Evolutionary conservation across 1,284 basidiomycete genomes (phyloP), one percentile per base, ranked within the genome.

Genomic region (Rhodotorula sp.): DNA sequence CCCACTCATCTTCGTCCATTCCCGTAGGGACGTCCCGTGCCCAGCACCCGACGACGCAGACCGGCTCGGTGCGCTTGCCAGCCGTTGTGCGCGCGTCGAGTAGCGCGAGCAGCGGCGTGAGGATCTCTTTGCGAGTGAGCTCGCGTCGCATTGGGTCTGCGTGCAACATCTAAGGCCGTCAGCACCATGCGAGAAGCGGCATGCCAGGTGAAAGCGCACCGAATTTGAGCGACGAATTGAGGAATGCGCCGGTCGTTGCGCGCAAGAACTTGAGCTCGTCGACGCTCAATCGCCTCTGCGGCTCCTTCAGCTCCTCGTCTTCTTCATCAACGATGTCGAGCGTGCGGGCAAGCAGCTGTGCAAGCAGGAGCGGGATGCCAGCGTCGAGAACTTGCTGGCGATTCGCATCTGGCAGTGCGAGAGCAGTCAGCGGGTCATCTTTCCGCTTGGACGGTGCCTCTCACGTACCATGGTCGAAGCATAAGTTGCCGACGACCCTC

Each of bases 151-250:
- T 87, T 42, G 89, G 85, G 77, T 91, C 91, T 93, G 77, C 48
- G 48, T 13, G 21, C n/a, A n/a, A 25, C 4, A 14, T 14, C 21
- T 12, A 0, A 21, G 1, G 23, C 21, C 2, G n/a, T 8, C 7
- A 54, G 4, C 9, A 14, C 41, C 25, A 52, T 19, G 44, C 27
- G 64, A 66, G 50, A 50, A 46, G 55, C 60, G 45, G 59, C 25
- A 23, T 50, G 17, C 7, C 14, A 27, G 21, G 50, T 5, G 21
- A 7, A 45, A 42, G 80, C 86, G 64, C 73, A 91, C 91, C 88
- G 80, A 88, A 92, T 64, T 88, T 88, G 66, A 93, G 84, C 74
- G 89, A 89, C 27, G 89, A 87, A 78, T 94, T 94, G 61, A 94
- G 81, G 44, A 94, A 83, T 12, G 90, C 89, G 7, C 92, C 92